These are phyloP conservation scores for Geranium rotundifolium DNA, from an alignment of 345 rosid species.

Conservation along the genomic window DNA sequence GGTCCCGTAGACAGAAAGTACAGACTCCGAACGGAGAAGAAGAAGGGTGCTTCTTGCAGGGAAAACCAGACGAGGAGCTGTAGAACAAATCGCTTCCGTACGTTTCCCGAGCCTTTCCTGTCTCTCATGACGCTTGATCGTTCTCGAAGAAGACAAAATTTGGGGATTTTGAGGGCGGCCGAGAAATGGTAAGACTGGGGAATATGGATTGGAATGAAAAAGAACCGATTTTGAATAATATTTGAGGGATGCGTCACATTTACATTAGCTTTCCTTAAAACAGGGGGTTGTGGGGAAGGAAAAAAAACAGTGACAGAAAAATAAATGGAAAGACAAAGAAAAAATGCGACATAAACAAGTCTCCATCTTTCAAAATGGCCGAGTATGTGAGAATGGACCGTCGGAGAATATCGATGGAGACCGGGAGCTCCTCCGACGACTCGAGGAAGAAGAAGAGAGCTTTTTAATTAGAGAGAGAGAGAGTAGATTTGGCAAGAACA, in stretches of 20 bases:
- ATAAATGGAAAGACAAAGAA: no score
- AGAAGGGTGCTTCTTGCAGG: slow-evolving; percentile 83
- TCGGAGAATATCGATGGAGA: no score
- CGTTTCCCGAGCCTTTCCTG: slow-evolving; percentile 63
- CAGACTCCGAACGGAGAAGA: slow-evolving; percentile 66
- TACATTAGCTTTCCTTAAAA: slow-evolving; percentile 39
- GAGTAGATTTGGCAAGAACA: no score
- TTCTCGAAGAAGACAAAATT: no score
- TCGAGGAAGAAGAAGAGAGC: no score
- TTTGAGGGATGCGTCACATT: slow-evolving; percentile 49
- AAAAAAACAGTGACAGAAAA: slow-evolving; percentile 16
- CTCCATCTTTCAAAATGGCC: no score
- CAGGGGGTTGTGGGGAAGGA: slow-evolving; percentile 7
- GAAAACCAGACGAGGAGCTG: no score
- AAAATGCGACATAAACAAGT: no score
- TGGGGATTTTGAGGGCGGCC: background rate
- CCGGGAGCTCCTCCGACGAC: no score
- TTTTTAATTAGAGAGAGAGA: no score
- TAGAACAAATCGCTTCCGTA: slow-evolving; percentile 30
- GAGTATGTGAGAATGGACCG: no score
- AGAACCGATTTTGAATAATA: background rate
- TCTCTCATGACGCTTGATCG: slow-evolving; percentile 47
- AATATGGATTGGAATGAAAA: background rate
- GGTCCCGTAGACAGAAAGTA: slow-evolving; percentile 77
- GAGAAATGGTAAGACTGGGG: background rate